Base-by-base conservation (phyloP, 768 basidiomycete species). In the Termitomyces sp. region DNA sequence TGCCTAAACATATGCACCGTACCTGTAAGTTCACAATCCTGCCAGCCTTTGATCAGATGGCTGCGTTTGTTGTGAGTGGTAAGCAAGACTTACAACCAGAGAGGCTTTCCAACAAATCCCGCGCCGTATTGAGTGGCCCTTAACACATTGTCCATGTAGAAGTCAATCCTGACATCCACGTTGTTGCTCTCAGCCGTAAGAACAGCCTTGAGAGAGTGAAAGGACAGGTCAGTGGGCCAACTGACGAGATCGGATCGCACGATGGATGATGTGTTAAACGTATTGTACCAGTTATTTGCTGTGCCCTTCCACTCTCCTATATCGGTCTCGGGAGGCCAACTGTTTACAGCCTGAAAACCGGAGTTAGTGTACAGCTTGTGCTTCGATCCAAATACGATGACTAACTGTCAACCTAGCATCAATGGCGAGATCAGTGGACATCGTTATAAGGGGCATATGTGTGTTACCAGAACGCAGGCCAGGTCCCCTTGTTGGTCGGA, bases 261-360 rank as follows among this genome's bases (percentile, higher is more conserved):
- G 44, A 72, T 61, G 9, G 73, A 72, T 7, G 76, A 76, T 3
- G 76, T 78, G 61, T 77, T 78, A 66, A 78, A 78, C 1, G 76
- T 78, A 61, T 78, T 72, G 61, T 63, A 76, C 77, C 77, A 78
- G 59, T 73, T 77, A 57, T 76, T 65, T 29, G 66, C 64, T 9
- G 75, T 76, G 31, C 76, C 75, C 65, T 77, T 78, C 76, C 76
- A 77, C 66, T 78, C 77, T 9, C 74, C 76, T 31, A 77, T 73
- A 57, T 77, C 76, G 7, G 67, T 59, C 61, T 78, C 77, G 3
- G 77, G 77, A 13, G 76, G 76, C 76, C 76, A 77, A 53, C 72
- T 59, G 51, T 69, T 69, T 13, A 77, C 76, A 16, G 74, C 74
- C 72, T 74, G 27, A 20, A 9, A 41, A 34, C 26, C 34, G 7